These are phyloP conservation scores for Geotrichum ghanense DNA, from an alignment of 805 yeast species.

Conservation along the genomic window DNA sequence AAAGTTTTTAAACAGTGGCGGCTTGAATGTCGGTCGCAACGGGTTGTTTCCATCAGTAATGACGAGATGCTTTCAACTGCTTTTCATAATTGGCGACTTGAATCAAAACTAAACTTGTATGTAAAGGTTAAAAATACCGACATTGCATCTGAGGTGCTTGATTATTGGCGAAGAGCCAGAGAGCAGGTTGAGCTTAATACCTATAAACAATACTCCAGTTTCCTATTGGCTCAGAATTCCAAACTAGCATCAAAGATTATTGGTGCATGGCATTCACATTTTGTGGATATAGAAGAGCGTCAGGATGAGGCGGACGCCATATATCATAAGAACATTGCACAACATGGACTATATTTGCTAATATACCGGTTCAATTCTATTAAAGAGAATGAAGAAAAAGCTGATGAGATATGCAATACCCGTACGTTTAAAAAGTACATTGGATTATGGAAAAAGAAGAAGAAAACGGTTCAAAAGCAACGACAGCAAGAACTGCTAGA, in stretches of 20 bases:
- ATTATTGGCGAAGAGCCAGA: neutral
- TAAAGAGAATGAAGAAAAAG: neutral
- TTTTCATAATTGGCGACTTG: neutral
- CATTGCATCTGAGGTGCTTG: neutral
- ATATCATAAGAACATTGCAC: neutral
- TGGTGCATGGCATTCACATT: neutral
- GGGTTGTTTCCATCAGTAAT: neutral
- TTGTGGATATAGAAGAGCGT: neutral
- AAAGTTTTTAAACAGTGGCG: neutral
- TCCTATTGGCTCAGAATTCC: neutral
- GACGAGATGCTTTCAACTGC: neutral
- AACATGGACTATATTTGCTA: neutral
- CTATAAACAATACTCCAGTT: conserved; percentile 3
- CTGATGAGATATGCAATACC: neutral
- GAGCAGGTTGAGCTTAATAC: conserved; percentile 1
- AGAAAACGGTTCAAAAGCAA: neutral
- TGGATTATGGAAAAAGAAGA: neutral
- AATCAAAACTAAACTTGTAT: neutral
- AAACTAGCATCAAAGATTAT: neutral
- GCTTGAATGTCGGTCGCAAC: neutral
- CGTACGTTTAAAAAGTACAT: neutral
- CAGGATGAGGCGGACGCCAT: neutral
- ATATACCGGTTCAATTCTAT: neutral
- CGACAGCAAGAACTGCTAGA: neutral
- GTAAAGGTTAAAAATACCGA: neutral